These are phyloP conservation scores for Tetrapisispora namnaoensis DNA, from an alignment of 805 yeast species.

Conservation along the genomic window DNA sequence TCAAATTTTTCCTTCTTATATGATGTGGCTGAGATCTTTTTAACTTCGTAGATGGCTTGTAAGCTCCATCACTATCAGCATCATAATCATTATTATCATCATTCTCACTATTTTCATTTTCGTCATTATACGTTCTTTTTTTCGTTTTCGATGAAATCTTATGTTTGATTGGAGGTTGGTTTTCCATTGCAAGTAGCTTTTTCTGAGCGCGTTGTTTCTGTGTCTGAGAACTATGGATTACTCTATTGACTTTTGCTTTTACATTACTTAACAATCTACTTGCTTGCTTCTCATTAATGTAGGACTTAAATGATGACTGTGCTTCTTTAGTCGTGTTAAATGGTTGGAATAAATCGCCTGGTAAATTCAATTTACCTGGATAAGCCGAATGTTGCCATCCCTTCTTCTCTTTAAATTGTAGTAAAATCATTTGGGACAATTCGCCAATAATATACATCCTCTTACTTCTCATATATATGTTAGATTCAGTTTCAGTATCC, in stretches of 20 bases:
- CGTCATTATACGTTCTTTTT: neutral
- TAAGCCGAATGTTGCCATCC: slow-evolving; percentile 69
- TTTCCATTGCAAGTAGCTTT: slow-evolving; percentile 19
- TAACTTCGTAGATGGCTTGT: slow-evolving; percentile 11
- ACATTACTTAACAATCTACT: slow-evolving; percentile 30
- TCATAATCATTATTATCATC: slow-evolving; percentile 15
- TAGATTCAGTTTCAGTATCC: slow-evolving; percentile 6
- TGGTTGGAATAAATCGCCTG: slow-evolving; percentile 61
- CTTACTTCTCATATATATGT: slow-evolving; percentile 18
- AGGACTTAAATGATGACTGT: slow-evolving; percentile 45
- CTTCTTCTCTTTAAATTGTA: slow-evolving; percentile 45
- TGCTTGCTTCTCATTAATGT: slow-evolving; percentile 40
- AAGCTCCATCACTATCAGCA: slow-evolving; percentile 15
- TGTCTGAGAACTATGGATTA: slow-evolving; percentile 23
- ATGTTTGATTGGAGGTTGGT: slow-evolving; percentile 6
- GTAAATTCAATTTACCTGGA: slow-evolving; percentile 67
- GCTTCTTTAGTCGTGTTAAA: slow-evolving; percentile 50
- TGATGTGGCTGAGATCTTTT: slow-evolving; percentile 6
- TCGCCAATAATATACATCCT: slow-evolving; percentile 60
- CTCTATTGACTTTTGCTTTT: slow-evolving; percentile 26
- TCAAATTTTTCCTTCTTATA: slow-evolving; percentile 35
- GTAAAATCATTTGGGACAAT: slow-evolving; percentile 55
- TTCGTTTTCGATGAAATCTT: slow-evolving; percentile 10
- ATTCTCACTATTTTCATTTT: slow-evolving; percentile 6
- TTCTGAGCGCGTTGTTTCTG: slow-evolving; percentile 25